phyloP scores from a whole-genome alignment of 1,284 basidiomycete genomes.

The Jaminaea rosea region DNA sequence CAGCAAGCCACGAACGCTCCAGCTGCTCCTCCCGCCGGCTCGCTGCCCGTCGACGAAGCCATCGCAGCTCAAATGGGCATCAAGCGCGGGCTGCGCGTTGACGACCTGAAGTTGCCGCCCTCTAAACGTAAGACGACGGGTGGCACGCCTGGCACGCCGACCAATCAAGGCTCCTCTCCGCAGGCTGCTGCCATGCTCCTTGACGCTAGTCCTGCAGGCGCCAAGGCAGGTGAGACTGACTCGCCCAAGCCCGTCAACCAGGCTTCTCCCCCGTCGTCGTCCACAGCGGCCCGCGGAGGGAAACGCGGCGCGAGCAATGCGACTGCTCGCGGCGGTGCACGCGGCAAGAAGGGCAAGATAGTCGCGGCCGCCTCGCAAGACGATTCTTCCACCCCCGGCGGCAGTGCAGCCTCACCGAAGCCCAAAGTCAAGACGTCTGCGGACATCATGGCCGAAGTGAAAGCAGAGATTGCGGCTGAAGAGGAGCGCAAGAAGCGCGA shows the following conservation, averaged over 20 bases:
- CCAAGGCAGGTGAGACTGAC: conserved; percentile 13
- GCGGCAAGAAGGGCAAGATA: conserved; percentile 26
- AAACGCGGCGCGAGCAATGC: conserved; percentile 22
- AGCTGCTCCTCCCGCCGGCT: not conserved
- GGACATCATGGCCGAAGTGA: conserved; percentile 41
- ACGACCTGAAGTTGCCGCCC: conserved; percentile 41
- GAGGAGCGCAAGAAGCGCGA: conserved; percentile 16
- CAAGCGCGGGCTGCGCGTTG: conserved; percentile 36
- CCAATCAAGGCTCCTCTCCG: conserved; percentile 1
- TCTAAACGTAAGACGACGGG: conserved; percentile 27
- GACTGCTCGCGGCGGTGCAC: conserved; percentile 10
- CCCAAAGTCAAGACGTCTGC: conserved; percentile 34
- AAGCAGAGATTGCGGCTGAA: conserved; percentile 35
- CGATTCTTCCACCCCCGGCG: conserved; percentile 10
- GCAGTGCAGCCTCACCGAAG: conserved; percentile 10
- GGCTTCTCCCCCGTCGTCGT: conserved; percentile 21
- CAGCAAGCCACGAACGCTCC: not conserved
- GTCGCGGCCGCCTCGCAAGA: conserved; percentile 19
- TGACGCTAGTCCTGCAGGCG: conserved; percentile 2
- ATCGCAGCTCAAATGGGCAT: conserved; percentile 26
- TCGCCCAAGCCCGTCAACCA: conserved; percentile 22
- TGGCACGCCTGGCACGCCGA: conserved; percentile 7
- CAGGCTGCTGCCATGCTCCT: not conserved
- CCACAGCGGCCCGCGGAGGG: conserved; percentile 22
- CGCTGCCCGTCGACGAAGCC: conserved; percentile 8